phyloP scores from a whole-genome alignment of 164 flowering plant species.

The Magnolia sinica region DNA sequence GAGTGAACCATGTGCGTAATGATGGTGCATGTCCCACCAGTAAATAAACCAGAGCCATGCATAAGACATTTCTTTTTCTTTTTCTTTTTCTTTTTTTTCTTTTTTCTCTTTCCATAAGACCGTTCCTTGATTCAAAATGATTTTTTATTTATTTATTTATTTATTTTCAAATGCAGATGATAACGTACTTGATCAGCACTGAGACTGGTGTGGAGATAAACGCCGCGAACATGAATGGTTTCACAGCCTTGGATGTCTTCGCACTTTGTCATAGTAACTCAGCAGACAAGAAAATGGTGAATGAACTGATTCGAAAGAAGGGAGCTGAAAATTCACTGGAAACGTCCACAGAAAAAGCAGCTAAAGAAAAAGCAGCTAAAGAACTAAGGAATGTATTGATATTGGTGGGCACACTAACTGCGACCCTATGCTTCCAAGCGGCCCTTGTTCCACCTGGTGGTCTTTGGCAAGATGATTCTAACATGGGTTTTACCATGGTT shows the following conservation, averaged over 20 bases:
- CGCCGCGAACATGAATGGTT: not conserved
- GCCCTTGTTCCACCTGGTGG: not conserved
- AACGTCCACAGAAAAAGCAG: not conserved
- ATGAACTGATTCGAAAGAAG: not conserved
- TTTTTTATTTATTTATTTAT: too few relatives aligned
- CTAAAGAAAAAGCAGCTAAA: not conserved
- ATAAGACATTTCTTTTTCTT: too few relatives aligned
- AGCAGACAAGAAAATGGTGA: not conserved
- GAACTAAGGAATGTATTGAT: not conserved
- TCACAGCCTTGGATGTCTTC: conserved; percentile 1
- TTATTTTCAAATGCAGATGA: not conserved
- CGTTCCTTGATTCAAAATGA: not conserved
- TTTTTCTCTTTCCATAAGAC: not conserved
- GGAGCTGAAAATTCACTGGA: not conserved
- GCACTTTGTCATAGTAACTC: not conserved
- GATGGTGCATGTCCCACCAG: not conserved
- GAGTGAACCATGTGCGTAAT: not conserved
- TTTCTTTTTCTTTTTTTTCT: not conserved
- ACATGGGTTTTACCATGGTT: too few relatives aligned
- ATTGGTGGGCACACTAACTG: not conserved
- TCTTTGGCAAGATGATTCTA: not conserved
- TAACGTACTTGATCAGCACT: not conserved
- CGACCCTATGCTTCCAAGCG: not conserved
- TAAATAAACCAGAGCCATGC: too few relatives aligned
- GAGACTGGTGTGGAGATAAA: not conserved